Base-by-base conservation (phyloP, 2,329 filamentous ascomycete species). In the Penicillium occitanis region DNA sequence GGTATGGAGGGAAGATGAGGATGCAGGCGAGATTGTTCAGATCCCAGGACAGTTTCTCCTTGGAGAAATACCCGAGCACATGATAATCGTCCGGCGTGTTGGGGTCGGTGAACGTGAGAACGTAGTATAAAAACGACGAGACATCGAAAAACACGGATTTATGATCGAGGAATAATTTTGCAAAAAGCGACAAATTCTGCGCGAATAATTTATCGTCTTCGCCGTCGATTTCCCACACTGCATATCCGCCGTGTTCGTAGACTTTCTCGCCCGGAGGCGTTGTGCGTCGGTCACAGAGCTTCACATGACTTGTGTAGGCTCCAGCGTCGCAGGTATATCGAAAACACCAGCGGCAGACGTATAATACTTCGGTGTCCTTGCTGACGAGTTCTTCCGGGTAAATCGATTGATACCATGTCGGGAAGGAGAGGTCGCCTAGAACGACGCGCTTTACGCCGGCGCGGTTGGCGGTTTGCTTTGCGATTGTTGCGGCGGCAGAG, bases 131-230 rank as follows among this genome's bases (percentile, higher is more conserved):
- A 80, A 99, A 99, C 61, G 91, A 92, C 4, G 89, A 88, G 55
- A 97, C 93, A 74, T 99, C 95, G 82, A 97, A 99, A 80, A 97
- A 98, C 71, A 99, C 93, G 7, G 92, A 97, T 76, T 99, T 99
- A 75, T 96, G 97, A 78, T 98, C 93, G 70, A 99, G 90, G 78
- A 98, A 99, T 53, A 99, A 87, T 79, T 98, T 99, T 33, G 93
- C 93, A 77, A 98, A 97, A 55, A 99, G 88, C 10, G 92, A 97
- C 13, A 99, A 86, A 73, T 97, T 97, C 79, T 98, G 95, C 71
- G 92, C 93, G 77, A 96, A 98, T 35, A 97, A 86, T 85, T 90
- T 90, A 69, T 97, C 86, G 70, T 90, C 87, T 74, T 93, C 93
- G 22, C 95, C 95, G 75, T 99, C 95, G 7, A 98, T 88, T 78